Conservation (phyloP, 176 grass and related monocot genomes). For the Triticum urartu region DNA sequence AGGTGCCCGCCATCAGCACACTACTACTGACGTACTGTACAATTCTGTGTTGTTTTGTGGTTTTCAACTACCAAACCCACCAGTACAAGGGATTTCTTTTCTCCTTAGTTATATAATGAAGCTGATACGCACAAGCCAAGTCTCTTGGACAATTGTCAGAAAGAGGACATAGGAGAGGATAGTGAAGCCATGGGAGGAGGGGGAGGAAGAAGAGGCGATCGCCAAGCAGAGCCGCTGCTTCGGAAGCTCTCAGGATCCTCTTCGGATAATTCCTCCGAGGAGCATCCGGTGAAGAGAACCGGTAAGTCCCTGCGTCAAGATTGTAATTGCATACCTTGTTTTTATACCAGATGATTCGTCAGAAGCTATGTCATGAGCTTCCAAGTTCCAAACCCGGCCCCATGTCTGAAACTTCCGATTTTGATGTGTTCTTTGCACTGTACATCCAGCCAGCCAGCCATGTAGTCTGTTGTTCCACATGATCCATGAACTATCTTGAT, state of each 20-base stretch:
- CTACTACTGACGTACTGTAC: neutral
- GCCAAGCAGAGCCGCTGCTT: conserved; percentile 10
- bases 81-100: neutral
- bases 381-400: neutral
- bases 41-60: neutral
- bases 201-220: neutral
- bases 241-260: conserved; percentile 18
- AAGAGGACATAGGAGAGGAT: neutral
- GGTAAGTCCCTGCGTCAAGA: conserved; percentile 2
- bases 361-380: neutral
- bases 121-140: neutral
- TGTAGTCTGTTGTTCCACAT: neutral
- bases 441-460: too few species aligned
- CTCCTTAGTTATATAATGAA: neutral
- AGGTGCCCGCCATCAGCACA: neutral
- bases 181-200: conserved; percentile 14
- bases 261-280: neutral
- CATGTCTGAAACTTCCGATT: neutral
- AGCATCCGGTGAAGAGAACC: conserved; percentile 30
- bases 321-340: too few species aligned
- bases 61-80: neutral
- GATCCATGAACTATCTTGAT: neutral
- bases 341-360: neutral
- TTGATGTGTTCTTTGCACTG: neutral
- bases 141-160: neutral